phyloP scores from a whole-genome alignment of 331 rosid genomes.

The Telfairia occidentalis region DNA sequence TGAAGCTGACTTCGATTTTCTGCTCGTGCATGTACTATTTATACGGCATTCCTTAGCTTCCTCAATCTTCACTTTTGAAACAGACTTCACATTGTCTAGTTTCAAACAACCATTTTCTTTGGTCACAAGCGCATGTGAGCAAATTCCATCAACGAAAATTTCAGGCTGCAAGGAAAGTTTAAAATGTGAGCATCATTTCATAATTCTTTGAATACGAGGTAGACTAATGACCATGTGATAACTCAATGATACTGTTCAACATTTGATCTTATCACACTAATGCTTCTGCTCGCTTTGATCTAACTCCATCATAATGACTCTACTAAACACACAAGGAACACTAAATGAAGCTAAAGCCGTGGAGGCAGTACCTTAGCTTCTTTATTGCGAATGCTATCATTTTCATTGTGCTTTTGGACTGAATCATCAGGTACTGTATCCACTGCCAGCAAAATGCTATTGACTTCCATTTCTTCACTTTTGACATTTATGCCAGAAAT shows the following conservation, averaged over 20 bases:
- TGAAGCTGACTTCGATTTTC: conserved; percentile 21
- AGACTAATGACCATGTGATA: not conserved
- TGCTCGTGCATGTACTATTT: conserved; percentile 14
- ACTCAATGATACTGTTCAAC: not conserved
- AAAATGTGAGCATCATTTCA: not conserved
- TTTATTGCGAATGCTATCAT: conserved; percentile 7
- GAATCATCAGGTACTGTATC: conserved; percentile 5
- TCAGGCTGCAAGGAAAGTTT: conserved; percentile 11
- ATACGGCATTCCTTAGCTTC: conserved; percentile 24
- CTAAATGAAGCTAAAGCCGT: not conserved
- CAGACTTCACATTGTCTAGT: conserved; percentile 14
- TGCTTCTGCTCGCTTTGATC: not conserved
- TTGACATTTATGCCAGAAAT: not conserved
- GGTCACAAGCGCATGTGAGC: conserved; percentile 9
- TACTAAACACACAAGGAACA: not conserved
- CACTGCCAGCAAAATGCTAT: not conserved
- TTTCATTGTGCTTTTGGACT: conserved; percentile 11
- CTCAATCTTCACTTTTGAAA: conserved; percentile 18
- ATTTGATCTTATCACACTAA: not conserved
- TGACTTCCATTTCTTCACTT: conserved; percentile 16
- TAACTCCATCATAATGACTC: not conserved
- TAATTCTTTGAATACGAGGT: conserved; percentile 11
- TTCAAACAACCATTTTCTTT: conserved; percentile 16
- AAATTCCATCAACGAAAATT: conserved; percentile 17
- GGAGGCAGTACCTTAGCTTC: conserved; percentile 16